Percentiles rank a stretch among this genome's conserved stretches.
These are phyloP conservation scores for Suillus americanus DNA, from an alignment of 768 basidiomycete genomes.

Conservation along the genomic window DNA sequence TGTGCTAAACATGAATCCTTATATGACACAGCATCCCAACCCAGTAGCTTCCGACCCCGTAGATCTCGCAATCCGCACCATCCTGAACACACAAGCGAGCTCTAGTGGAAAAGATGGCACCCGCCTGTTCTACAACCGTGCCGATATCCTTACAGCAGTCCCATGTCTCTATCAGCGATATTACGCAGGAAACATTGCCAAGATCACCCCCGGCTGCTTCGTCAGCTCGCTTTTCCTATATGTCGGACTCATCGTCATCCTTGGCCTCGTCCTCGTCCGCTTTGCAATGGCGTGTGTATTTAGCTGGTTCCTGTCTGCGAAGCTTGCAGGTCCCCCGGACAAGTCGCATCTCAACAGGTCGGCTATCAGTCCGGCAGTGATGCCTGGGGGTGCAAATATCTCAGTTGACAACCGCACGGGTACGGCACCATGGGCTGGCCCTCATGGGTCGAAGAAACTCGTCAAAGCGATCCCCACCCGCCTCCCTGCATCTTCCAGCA, in stretches of 20 bases:
- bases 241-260: slow-evolving; percentile 85
- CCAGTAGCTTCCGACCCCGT: slow-evolving; percentile 72
- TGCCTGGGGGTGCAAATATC: slow-evolving; percentile 95
- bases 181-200: slow-evolving; percentile 93
- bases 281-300: slow-evolving; percentile 97
- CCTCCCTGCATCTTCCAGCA: slow-evolving; percentile 50
- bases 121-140: slow-evolving; percentile 75
- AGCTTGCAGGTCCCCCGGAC: slow-evolving; percentile 75
- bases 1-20: slow-evolving; percentile 91
- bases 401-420: slow-evolving; percentile 90
- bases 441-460: slow-evolving; percentile 50
- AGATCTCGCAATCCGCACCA: slow-evolving; percentile 78
- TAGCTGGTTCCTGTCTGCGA: slow-evolving; percentile 91
- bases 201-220: slow-evolving; percentile 95
- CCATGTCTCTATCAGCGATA: slow-evolving; percentile 85
- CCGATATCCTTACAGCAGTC: slow-evolving; percentile 63
- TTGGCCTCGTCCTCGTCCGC: slow-evolving; percentile 85
- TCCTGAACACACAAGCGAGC: slow-evolving; percentile 49
- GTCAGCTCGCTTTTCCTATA: slow-evolving; percentile 88
- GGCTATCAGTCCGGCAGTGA: slow-evolving; percentile 91
- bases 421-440: slow-evolving; percentile 90
- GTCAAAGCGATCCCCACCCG: slow-evolving; percentile 48
- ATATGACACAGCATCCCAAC: slow-evolving; percentile 70
- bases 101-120: slow-evolving; percentile 86
- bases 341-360: slow-evolving; percentile 71